These are phyloP conservation scores for Ceratobasidium sp. DNA, from an alignment of 1,284 basidiomycete species.

Conservation along the genomic window DNA sequence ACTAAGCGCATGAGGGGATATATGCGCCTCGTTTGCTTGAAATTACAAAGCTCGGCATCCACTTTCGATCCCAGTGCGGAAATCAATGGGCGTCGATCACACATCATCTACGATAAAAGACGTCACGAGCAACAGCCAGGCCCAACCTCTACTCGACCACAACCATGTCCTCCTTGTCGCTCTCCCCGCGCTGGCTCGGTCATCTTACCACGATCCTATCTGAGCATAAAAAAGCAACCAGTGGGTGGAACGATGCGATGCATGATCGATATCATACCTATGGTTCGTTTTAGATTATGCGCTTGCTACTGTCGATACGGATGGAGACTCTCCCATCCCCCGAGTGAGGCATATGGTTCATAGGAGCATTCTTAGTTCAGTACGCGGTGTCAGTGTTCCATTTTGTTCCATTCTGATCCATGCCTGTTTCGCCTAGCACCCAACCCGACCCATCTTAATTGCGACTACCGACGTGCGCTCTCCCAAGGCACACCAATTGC, in stretches of 20 bases:
- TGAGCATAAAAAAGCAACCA: slow-evolving; percentile 1
- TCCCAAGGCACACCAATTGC: slow-evolving; percentile 43
- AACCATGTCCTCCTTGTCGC: slow-evolving; percentile 6
- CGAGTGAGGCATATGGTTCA: slow-evolving; percentile 10
- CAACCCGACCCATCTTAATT: slow-evolving; percentile 39
- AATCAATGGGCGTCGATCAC: too few species aligned
- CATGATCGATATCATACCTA: not conserved
- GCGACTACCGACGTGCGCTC: slow-evolving; percentile 44
- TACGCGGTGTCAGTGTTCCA: not conserved
- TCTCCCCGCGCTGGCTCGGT: slow-evolving; percentile 11
- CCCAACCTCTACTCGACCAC: too few species aligned
- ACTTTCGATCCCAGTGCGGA: too few species aligned
- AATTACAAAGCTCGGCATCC: too few species aligned
- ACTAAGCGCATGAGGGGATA: too few species aligned
- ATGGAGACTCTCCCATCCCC: slow-evolving; percentile 4
- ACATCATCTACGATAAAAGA: not conserved
- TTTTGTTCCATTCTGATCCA: not conserved
- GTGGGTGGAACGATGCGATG: not conserved
- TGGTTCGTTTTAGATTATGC: not conserved
- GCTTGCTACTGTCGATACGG: slow-evolving; percentile 14
- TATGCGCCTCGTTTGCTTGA: too few species aligned
- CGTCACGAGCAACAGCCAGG: not conserved
- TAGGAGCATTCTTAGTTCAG: slow-evolving; percentile 3
- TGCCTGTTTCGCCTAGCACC: not conserved
- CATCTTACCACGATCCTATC: slow-evolving; percentile 9